phyloP scores from a whole-genome alignment of 2,329 filamentous ascomycete species.

The Botrytis galanthina region DNA sequence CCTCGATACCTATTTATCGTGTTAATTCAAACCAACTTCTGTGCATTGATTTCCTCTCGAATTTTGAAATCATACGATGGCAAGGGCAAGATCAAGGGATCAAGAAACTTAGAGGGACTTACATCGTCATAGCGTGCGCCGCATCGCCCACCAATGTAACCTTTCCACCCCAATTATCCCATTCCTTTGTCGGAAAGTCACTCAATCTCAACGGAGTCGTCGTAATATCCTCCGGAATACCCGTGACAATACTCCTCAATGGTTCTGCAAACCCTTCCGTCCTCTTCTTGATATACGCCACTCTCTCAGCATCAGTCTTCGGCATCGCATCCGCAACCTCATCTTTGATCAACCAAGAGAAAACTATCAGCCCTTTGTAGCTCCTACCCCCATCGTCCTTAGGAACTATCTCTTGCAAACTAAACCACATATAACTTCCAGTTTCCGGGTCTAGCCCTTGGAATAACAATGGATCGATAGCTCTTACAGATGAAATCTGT shows the following conservation, averaged over 20 bases:
- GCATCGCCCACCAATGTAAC: constrained; percentile 39
- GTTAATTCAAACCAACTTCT: neutral
- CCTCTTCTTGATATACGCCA: constrained; percentile 43
- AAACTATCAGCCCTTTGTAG: constrained; percentile 46
- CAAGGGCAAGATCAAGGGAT: neutral
- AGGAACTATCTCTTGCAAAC: constrained; percentile 42
- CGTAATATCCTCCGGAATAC: constrained; percentile 44
- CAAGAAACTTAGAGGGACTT: neutral
- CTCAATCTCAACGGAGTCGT: constrained; percentile 31
- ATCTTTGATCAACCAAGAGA: constrained; percentile 46
- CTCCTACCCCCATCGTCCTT: constrained; percentile 41
- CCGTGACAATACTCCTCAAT: constrained; percentile 44
- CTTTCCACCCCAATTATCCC: constrained; percentile 36
- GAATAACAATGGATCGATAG: constrained; percentile 54
- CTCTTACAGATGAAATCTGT: constrained; percentile 43
- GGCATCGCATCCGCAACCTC: constrained; percentile 39
- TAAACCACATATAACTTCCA: constrained; percentile 51
- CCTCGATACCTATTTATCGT: constrained; percentile 43
- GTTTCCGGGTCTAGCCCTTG: constrained; percentile 52
- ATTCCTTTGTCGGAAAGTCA: constrained; percentile 40
- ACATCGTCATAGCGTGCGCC: constrained; percentile 40
- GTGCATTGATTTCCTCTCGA: neutral
- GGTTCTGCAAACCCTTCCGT: constrained; percentile 43
- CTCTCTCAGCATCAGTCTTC: constrained; percentile 35
- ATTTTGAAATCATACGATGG: neutral